Evolutionary conservation across 2,329 filamentous ascomycete genomes (phyloP).

Genomic region (Ophiosphaerella herpotricha): DNA sequence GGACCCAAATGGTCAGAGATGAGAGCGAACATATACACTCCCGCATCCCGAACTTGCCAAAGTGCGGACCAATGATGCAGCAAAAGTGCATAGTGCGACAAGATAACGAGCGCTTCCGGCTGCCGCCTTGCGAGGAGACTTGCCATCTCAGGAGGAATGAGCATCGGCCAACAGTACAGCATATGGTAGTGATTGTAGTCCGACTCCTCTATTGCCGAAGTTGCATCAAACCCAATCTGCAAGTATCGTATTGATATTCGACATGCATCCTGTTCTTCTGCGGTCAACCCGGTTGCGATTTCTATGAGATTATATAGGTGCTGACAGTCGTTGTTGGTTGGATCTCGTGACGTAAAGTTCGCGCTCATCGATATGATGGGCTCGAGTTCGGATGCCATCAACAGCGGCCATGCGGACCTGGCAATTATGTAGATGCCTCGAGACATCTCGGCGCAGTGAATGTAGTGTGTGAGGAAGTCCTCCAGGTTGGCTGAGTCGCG

Average conservation of each 20-base stretch:
- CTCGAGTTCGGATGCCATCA: conserved; percentile 30
- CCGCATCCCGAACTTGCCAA: conserved; percentile 28
- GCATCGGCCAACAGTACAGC: conserved; percentile 45
- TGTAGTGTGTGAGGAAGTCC: conserved; percentile 35
- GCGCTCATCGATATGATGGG: conserved; percentile 25
- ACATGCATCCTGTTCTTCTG: conserved; percentile 30
- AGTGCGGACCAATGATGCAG: conserved; percentile 43
- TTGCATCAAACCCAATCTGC: conserved; percentile 28
- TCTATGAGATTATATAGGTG: conserved; percentile 25
- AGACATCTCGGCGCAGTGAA: conserved; percentile 31
- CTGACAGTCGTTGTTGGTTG: conserved; percentile 28
- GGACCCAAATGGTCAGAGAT: conserved; percentile 57
- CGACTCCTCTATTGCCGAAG: conserved; percentile 2
- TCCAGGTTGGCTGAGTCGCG: conserved; percentile 22
- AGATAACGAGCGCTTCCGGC: conserved; percentile 53
- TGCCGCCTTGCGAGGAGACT: conserved; percentile 40
- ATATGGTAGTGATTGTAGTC: conserved; percentile 21
- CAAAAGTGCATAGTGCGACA: conserved; percentile 57
- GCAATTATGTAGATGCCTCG: conserved; percentile 24
- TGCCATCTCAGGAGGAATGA: conserved; percentile 44
- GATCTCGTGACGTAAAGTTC: conserved; percentile 18
- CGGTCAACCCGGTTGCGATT: conserved; percentile 6
- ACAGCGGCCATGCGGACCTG: conserved; percentile 29
- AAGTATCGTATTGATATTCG: conserved; percentile 26
- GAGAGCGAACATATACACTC: conserved; percentile 32